phyloP scores from a whole-genome alignment of 768 basidiomycete species.

The Lactarius trivialis region DNA sequence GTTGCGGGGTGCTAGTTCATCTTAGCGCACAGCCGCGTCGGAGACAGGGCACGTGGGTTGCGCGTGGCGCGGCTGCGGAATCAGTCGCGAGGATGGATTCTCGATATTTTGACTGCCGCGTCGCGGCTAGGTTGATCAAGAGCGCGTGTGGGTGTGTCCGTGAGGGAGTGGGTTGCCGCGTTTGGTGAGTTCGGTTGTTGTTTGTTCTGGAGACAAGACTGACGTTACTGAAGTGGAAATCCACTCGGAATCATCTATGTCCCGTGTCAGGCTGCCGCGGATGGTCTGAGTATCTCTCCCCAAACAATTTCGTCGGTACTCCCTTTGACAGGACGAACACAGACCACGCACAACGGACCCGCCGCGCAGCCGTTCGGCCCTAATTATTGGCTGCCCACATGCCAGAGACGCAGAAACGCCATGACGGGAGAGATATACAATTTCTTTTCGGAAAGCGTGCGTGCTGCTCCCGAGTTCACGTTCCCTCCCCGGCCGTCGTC shows the following conservation, averaged over 20 bases:
- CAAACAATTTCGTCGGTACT: slow-evolving; percentile 36
- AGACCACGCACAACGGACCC: slow-evolving; percentile 18
- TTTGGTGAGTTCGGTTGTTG: slow-evolving; percentile 37
- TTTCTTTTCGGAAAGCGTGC: slow-evolving; percentile 18
- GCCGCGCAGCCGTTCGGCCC: slow-evolving; percentile 26
- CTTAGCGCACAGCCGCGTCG: slow-evolving; percentile 46
- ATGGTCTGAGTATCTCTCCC: slow-evolving; percentile 36
- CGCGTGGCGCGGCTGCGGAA: slow-evolving; percentile 45
- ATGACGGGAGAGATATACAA: slow-evolving; percentile 8
- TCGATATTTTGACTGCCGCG: slow-evolving; percentile 48
- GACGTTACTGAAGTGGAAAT: slow-evolving; percentile 46
- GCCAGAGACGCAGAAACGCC: slow-evolving; percentile 6
- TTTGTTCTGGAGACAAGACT: slow-evolving; percentile 10
- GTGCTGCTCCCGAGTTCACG: slow-evolving; percentile 15
- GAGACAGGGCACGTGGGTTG: slow-evolving; percentile 51
- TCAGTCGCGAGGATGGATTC: slow-evolving; percentile 51
- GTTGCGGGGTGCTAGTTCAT: slow-evolving; percentile 61
- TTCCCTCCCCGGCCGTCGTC: not conserved
- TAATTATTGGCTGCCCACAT: slow-evolving; percentile 27
- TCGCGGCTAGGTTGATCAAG: slow-evolving; percentile 43
- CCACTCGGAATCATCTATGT: slow-evolving; percentile 55
- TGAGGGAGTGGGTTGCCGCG: slow-evolving; percentile 61
- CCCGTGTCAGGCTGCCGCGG: slow-evolving; percentile 52
- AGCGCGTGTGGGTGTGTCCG: slow-evolving; percentile 60
- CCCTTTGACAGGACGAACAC: slow-evolving; percentile 31